These are phyloP conservation scores for Pueraria montana DNA, from an alignment of 306 rosid species.

Conservation along the genomic window DNA sequence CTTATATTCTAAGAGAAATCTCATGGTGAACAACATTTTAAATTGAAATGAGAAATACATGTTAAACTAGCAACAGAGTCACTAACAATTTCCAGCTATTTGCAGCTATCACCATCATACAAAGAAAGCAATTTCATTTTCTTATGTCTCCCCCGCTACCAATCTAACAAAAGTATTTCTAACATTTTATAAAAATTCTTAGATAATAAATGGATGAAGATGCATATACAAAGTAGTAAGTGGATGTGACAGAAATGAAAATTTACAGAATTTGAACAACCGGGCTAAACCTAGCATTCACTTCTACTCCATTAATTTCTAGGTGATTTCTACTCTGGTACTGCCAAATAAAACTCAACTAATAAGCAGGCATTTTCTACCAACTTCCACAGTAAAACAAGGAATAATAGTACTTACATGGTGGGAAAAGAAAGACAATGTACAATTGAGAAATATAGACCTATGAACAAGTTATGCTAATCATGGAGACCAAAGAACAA, in stretches of 20 bases:
- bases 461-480: neutral
- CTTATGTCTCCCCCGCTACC: neutral
- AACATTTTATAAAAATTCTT: neutral
- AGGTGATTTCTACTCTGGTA: constrained; percentile 23
- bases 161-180: neutral
- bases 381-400: neutral
- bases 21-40: neutral
- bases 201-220: neutral
- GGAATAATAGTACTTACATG: neutral
- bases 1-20: constrained; percentile 21
- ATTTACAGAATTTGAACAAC: constrained; percentile 2
- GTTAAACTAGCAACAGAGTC: neutral
- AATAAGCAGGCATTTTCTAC: neutral
- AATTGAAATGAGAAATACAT: neutral
- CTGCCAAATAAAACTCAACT: neutral
- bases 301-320: neutral
- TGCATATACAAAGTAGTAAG: neutral
- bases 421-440: constrained; percentile 6
- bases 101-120: neutral
- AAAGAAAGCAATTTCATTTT: constrained; percentile 13
- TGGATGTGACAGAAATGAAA: neutral
- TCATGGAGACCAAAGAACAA: constrained; percentile 1
- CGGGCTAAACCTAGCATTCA: neutral
- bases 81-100: neutral
- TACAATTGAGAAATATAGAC: neutral